Base-by-base conservation (phyloP, 2,329 filamentous ascomycete species). In the Colletotrichum sp. region DNA sequence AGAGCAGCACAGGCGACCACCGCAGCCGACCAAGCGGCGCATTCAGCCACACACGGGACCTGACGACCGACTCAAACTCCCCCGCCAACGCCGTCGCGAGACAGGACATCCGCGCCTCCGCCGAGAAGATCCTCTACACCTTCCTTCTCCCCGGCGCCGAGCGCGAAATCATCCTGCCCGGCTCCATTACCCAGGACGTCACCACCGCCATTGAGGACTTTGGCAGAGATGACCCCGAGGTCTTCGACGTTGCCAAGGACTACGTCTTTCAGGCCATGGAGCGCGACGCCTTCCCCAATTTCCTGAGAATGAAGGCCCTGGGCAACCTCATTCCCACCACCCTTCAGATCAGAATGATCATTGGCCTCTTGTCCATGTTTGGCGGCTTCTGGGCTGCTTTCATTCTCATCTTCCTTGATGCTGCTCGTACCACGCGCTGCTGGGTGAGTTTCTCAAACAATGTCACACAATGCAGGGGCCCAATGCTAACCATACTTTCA, bases 251-350 rank as follows among this genome's bases (percentile, higher is more conserved):
- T 24, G 97, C 97, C 71, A 99, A 99, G 88, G 97, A 99, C 87
- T 99, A 99, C 84, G 97, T 99, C 78, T 99, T 99, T 85, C 98
- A 99, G 86, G 98, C 98, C 39, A 99, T 99, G 97, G 98, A 99
- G 87, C 92, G 98, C 72, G 97, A 99, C 87, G 97, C 98, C n/a
- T 99, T 98, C 83, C 97, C 98, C 1, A 96, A 96, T 1, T 99
- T 99, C 86, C 89, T 99, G 75, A 92, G 96, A 82, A 95, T 95
- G 87, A 99, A 99, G 87, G 97, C 97, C 4, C 89, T 99, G 28
- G 98, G 98, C 76, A 99, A 99, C 82, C 90, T 99, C 16, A 96
- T 99, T 32, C 97, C 96, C 5, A 92, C 96, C 18, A 98, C 95
- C 63, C 93, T 98, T 79, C 92, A 99, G 82, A 90, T 98, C 80